Evolutionary conservation across 768 basidiomycete genomes (phyloP), one percentile per base, ranked within the genome.

Genomic region (Amyloporia xantha): DNA sequence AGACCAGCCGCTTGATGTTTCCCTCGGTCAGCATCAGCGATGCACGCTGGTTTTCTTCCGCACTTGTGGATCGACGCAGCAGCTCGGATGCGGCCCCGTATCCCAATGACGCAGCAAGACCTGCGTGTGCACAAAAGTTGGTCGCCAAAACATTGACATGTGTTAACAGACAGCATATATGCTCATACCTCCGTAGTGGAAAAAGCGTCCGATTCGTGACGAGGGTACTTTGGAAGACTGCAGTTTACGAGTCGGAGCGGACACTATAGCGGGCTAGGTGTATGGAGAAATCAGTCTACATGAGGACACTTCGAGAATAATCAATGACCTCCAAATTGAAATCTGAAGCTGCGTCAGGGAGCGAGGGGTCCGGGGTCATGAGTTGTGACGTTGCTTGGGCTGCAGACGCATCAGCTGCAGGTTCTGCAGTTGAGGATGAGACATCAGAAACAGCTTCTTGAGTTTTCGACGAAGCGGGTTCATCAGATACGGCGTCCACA

Each of bases 31-130:
- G 81, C 65, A 97, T 82, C 4, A 93, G 62, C 1, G 84, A 78
- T 4, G 41, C 24, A 2, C 78, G 67, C 11, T 48, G 43, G 0
- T 59, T 52, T 11, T 66, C 59, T 4, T 65, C 59, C 1, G 71
- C 62, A 17, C 67, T 66, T 2, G 75, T 72, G 0, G 86, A 77
- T 3, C 92, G 80, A 25, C 89, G 82, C 9, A 95, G 54, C 2
- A 91, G 68, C 68, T 97, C 94, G 0, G 89, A 78, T 0, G 93
- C 93, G 7, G 91, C 93, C 3, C 95, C 95, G 51, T 88, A 84
- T 2, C 89, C 78, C 1, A 99, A 68, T 0, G 93, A 91, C 0
- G 91, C 91, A 2, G 91, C 94, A 4, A 99, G 78, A 35, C 93
- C 94, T 97, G 57, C 7, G 42, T 21, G 30, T 37, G 19, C 48